Conservation (phyloP, 1,284 basidiomycete genomes). For the Moniliella sp. region DNA sequence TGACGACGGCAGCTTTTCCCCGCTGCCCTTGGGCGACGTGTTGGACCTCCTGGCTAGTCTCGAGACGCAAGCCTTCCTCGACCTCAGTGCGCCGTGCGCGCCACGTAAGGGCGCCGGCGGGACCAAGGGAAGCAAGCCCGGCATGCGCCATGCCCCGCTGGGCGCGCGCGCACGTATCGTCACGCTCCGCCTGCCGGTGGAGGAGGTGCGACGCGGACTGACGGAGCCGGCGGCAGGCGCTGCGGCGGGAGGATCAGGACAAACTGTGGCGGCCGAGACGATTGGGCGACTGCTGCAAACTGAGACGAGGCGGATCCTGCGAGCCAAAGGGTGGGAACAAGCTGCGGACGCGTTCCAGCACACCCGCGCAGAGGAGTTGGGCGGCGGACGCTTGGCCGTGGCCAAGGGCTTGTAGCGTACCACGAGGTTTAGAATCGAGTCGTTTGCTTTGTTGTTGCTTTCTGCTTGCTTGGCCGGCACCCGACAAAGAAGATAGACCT, state of each 20-base stretch:
- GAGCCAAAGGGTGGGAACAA: constrained; percentile 11
- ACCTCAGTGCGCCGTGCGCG: constrained; percentile 9
- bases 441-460: no score
- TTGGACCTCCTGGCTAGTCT: constrained; percentile 26
- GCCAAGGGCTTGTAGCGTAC: constrained; percentile 1
- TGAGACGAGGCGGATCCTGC: constrained; percentile 13
- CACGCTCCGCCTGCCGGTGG: constrained; percentile 7
- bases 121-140: constrained; percentile 15
- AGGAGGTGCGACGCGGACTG: constrained; percentile 17
- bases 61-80: constrained; percentile 23
- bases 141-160: constrained; percentile 22
- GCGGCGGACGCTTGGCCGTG: constrained; percentile 7
- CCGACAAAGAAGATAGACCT: no score
- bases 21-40: constrained; percentile 20
- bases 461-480: no score
- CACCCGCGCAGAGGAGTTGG: constrained; percentile 14
- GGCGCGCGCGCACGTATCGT: constrained; percentile 12
- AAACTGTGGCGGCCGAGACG: constrained; percentile 4
- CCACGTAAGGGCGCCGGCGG: constrained; percentile 1
- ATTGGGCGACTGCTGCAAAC: constrained; percentile 9
- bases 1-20: constrained; percentile 8
- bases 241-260: background rate
- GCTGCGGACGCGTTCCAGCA: constrained; percentile 8
- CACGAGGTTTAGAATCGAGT: no score
- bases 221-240: no score